A percentile compares a stretch with the other conserved stretches of the same genome.
phyloP scores from a whole-genome alignment of 345 rosid species.

The Trapa bicornis region DNA sequence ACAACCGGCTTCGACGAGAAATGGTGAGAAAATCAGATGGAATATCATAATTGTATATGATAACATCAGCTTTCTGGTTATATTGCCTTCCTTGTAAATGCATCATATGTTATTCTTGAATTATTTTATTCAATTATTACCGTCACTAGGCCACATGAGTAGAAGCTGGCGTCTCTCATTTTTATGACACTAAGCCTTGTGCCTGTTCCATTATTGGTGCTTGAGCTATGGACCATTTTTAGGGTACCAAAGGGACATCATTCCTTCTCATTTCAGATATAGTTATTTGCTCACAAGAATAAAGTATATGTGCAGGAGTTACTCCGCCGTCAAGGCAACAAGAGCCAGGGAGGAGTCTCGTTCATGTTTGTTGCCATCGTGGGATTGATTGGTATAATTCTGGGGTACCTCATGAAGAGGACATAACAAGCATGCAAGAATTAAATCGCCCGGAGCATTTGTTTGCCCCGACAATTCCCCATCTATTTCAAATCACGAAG shows the following conservation, averaged over 20 bases:
- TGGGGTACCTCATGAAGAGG: constrained; percentile 59
- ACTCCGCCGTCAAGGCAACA: constrained; percentile 35
- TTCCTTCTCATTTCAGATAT: not conserved
- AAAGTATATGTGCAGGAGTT: constrained; percentile 26
- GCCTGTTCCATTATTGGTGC: not conserved
- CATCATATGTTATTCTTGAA: not conserved
- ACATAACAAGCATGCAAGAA: constrained; percentile 15
- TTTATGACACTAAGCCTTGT: not conserved
- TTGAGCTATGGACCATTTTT: not conserved
- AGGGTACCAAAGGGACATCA: not conserved
- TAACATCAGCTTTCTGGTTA: not conserved
- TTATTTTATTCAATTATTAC: not conserved
- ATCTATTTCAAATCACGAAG: no score
- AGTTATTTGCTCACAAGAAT: not conserved
- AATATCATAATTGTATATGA: not conserved
- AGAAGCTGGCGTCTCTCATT: not conserved
- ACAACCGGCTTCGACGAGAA: constrained; percentile 46
- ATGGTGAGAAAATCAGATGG: constrained; percentile 32
- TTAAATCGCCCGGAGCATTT: no score
- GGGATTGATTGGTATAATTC: constrained; percentile 44
- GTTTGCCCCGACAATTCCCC: no score
- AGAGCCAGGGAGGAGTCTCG: constrained; percentile 32
- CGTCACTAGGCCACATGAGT: not conserved
- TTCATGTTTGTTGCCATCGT: constrained; percentile 37
- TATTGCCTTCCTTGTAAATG: not conserved